Conservation (phyloP, 768 basidiomycete genomes). For the Phaffia australis region DNA sequence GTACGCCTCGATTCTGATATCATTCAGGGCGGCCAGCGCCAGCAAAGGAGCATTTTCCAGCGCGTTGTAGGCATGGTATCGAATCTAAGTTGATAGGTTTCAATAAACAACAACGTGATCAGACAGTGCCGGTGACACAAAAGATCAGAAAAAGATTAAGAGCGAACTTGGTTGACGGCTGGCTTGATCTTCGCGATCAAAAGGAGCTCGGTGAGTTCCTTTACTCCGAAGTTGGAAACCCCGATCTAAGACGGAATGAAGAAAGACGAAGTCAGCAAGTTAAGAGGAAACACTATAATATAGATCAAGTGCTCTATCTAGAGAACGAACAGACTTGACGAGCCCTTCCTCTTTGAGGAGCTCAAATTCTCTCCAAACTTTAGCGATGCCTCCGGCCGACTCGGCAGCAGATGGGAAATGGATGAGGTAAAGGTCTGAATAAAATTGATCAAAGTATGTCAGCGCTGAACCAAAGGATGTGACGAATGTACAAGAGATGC, state of each 20-base stretch:
- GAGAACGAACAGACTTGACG: constrained; percentile 6
- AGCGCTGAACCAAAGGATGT: too few relatives aligned
- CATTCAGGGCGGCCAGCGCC: constrained; percentile 5
- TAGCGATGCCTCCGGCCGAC: not conserved
- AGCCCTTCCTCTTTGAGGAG: constrained; percentile 11
- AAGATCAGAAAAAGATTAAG: too few relatives aligned
- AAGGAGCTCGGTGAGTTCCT: constrained; percentile 6
- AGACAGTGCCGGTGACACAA: too few relatives aligned
- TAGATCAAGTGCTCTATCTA: too few relatives aligned
- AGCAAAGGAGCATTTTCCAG: constrained; percentile 1
- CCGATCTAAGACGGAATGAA: not conserved
- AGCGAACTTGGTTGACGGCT: constrained; percentile 16
- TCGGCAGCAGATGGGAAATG: constrained; percentile 38
- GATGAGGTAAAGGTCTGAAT: constrained; percentile 51
- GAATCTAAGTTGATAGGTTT: not conserved
- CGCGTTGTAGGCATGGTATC: constrained; percentile 25
- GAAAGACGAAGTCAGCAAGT: not conserved
- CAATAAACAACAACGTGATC: too few relatives aligned
- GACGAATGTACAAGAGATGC: too few relatives aligned
- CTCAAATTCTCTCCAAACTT: constrained; percentile 22
- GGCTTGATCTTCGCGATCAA: constrained; percentile 19
- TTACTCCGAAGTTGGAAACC: not conserved
- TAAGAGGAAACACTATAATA: not conserved
- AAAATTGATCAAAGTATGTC: too few relatives aligned
- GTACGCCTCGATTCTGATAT: constrained; percentile 23